Percentiles rank a stretch among this genome's conserved stretches.
These are phyloP conservation scores for Barnettozyma salicaria DNA, from an alignment of 805 yeast species.

Conservation along the genomic window DNA sequence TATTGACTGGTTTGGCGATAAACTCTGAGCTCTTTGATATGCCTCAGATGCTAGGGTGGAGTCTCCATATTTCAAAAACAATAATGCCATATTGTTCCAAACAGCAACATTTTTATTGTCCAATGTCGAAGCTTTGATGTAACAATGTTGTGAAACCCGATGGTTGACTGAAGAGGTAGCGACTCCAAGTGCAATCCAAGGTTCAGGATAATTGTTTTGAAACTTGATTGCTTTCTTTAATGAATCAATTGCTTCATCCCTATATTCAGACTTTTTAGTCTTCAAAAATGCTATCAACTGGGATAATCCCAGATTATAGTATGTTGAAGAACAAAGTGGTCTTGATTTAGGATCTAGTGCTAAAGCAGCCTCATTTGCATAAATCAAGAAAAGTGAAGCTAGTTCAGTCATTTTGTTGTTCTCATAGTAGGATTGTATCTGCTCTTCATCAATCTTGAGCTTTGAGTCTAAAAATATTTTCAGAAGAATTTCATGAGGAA, in stretches of 20 bases:
- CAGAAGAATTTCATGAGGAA: constrained; percentile 42
- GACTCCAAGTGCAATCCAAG: constrained; percentile 82
- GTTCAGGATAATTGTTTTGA: constrained; percentile 62
- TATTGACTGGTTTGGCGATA: constrained; percentile 66
- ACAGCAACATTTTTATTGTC: constrained; percentile 60
- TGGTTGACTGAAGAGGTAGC: constrained; percentile 61
- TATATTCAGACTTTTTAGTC: constrained; percentile 26
- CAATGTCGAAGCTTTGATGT: constrained; percentile 70
- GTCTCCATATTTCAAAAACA: constrained; percentile 68
- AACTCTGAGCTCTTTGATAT: constrained; percentile 65
- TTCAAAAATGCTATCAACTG: constrained; percentile 42
- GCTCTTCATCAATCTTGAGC: constrained; percentile 28
- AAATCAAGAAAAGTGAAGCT: constrained; percentile 36
- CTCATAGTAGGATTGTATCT: constrained; percentile 19
- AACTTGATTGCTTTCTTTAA: constrained; percentile 64
- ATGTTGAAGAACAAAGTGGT: constrained; percentile 46
- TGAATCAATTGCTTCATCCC: constrained; percentile 48
- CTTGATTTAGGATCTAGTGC: constrained; percentile 36
- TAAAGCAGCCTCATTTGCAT: constrained; percentile 43
- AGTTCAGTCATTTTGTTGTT: constrained; percentile 29
- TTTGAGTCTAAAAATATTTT: constrained; percentile 18
- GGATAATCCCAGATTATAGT: constrained; percentile 69
- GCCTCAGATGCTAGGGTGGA: constrained; percentile 66
- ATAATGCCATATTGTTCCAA: constrained; percentile 79
- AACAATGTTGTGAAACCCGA: constrained; percentile 85